Percentiles rank a stretch among this genome's conserved stretches.
Conservation (phyloP, 805 yeast genomes). For the Lachancea meyersii region DNA sequence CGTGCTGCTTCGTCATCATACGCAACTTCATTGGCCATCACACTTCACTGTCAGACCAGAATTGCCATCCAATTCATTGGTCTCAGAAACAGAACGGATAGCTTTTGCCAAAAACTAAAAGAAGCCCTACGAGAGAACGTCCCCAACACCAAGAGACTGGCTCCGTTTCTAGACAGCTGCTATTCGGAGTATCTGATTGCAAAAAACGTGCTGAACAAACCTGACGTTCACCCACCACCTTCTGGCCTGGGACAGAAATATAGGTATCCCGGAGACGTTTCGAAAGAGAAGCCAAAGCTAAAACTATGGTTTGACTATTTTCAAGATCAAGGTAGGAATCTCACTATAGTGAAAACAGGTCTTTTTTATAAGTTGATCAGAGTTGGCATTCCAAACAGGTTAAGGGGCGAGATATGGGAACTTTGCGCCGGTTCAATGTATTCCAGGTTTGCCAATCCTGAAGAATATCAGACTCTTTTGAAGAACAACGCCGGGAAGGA, state of each 20-base stretch:
- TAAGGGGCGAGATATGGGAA: constrained; percentile 97
- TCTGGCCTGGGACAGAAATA: constrained; percentile 85
- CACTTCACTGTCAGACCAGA: constrained; percentile 58
- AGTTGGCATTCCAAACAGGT: constrained; percentile 88
- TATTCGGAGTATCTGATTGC: constrained; percentile 83
- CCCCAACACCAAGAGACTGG: constrained; percentile 53
- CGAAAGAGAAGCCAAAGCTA: constrained; percentile 78
- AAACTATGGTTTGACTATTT: constrained; percentile 92
- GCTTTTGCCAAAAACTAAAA: constrained; percentile 66
- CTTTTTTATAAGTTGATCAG: constrained; percentile 77
- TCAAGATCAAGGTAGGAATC: constrained; percentile 74
- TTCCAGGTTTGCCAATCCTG: constrained; percentile 54
- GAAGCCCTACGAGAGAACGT: constrained; percentile 56
- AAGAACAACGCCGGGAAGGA: constrained; percentile 54
- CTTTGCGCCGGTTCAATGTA: constrained; percentile 81
- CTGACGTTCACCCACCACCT: constrained; percentile 48
- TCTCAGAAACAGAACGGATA: constrained; percentile 68
- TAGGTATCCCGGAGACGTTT: constrained; percentile 80
- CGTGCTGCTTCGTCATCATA: constrained; percentile 70
- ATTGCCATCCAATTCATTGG: constrained; percentile 73
- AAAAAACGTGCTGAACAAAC: constrained; percentile 34
- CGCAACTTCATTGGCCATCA: constrained; percentile 70
- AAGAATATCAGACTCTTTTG: constrained; percentile 53
- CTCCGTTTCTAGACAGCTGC: constrained; percentile 59
- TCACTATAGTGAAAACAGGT: constrained; percentile 66